Evolutionary conservation across 2,329 filamentous ascomycete species (phyloP).

Genomic region (Epicoccum sorghinum): DNA sequence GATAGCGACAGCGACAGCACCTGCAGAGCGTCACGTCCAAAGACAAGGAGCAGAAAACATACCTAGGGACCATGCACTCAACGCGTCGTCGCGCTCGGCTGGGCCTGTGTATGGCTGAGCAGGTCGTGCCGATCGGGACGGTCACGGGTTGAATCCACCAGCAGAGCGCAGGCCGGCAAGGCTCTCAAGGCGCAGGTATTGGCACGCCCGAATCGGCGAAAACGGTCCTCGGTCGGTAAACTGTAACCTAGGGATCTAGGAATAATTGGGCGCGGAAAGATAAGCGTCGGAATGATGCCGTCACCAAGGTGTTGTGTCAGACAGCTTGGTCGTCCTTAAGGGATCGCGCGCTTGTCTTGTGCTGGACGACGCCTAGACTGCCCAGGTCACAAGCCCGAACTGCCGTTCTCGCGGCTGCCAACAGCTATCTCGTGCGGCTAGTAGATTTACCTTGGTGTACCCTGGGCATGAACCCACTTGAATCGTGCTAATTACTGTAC

Average conservation of each 20-base stretch:
- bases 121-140: conserved; percentile 44
- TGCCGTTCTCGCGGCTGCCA: conserved; percentile 3
- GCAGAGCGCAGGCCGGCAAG: conserved; percentile 17
- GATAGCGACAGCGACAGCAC: not conserved
- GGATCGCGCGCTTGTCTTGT: conserved; percentile 12
- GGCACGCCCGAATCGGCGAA: conserved; percentile 39
- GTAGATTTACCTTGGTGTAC: not conserved
- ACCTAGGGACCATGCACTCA: conserved; percentile 47
- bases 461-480: not conserved
- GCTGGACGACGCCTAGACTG: conserved; percentile 26
- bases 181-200: conserved; percentile 40
- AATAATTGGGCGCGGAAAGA: conserved; percentile 38
- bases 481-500: conserved; percentile 1
- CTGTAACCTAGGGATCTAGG: conserved; percentile 29
- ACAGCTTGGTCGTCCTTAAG: conserved; percentile 17
- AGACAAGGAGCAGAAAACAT: conserved; percentile 28
- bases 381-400: conserved; percentile 4
- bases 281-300: conserved; percentile 48
- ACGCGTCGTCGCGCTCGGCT: conserved; percentile 48
- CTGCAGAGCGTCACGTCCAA: conserved; percentile 8
- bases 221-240: conserved; percentile 18
- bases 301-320: conserved; percentile 36
- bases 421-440: conserved; percentile 10
- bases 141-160: conserved; percentile 17
- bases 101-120: conserved; percentile 41